These are phyloP conservation scores for Boechera stricta DNA, from an alignment of 345 rosid species.

Conservation along the genomic window DNA sequence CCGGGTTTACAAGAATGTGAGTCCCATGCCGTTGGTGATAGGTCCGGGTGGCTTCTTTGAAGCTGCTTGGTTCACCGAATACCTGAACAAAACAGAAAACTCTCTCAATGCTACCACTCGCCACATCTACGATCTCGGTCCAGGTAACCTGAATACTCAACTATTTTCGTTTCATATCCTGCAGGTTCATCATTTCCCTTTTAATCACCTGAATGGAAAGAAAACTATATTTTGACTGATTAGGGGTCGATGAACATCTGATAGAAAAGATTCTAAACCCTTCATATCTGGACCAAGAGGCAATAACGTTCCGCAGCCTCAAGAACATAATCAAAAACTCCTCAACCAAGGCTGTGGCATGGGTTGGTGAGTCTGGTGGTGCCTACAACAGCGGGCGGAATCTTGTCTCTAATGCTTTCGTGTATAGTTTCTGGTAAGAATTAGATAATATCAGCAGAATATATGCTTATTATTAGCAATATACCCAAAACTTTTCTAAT, in stretches of 20 bases:
- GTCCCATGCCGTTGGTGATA: conserved; percentile 67
- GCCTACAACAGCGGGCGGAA: conserved; percentile 92
- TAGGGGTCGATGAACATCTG: conserved; percentile 72
- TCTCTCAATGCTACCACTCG: conserved; percentile 69
- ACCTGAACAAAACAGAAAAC: conserved; percentile 55
- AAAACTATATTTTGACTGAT: conserved; percentile 27
- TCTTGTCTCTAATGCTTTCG: conserved; percentile 83
- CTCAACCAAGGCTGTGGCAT: conserved; percentile 62
- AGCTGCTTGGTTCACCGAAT: conserved; percentile 68
- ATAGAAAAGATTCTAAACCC: conserved; percentile 82
- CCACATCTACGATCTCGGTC: conserved; percentile 94
- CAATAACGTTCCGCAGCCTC: conserved; percentile 57
- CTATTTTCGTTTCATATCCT: neutral
- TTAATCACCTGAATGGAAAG: neutral
- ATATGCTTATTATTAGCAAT: neutral
- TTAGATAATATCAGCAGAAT: neutral
- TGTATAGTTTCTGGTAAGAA: conserved; percentile 87
- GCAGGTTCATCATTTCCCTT: conserved; percentile 6
- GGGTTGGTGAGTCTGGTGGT: conserved; percentile 99
- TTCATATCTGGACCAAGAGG: conserved; percentile 63
- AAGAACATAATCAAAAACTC: conserved; percentile 59
- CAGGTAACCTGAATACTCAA: conserved; percentile 58
- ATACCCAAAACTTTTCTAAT: conserved; percentile 3
- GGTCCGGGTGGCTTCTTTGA: conserved; percentile 95
- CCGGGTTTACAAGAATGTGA: conserved; percentile 51